A percentile compares a stretch with the other conserved stretches of the same genome.
Conservation (phyloP, 1,284 basidiomycete species). For the Pascua guehoae region DNA sequence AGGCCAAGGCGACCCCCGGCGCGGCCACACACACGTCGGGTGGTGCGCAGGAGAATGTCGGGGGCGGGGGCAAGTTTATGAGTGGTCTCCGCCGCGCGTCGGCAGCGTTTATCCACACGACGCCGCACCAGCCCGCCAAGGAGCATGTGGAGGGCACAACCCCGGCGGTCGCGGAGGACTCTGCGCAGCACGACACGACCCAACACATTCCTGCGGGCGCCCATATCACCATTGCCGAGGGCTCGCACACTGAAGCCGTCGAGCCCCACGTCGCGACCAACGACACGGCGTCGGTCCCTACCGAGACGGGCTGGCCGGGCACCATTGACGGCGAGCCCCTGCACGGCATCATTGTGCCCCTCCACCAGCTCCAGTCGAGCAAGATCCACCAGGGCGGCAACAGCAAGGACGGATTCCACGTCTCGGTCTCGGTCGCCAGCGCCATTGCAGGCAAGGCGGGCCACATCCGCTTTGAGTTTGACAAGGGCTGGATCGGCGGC, state of each 20-base stretch:
- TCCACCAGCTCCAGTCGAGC: constrained; percentile 29
- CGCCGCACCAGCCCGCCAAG: too few species aligned
- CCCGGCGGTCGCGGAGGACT: too few species aligned
- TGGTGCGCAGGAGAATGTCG: constrained; percentile 9
- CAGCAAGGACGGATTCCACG: constrained; percentile 2
- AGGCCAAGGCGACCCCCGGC: not conserved
- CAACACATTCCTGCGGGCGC: too few species aligned
- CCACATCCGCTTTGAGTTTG: constrained; percentile 41
- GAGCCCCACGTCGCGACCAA: constrained; percentile 19
- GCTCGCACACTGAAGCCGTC: constrained; percentile 15
- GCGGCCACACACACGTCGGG: too few species aligned
- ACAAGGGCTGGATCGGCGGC: constrained; percentile 45
- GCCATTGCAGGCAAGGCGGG: constrained; percentile 27
- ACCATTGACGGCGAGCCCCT: constrained; percentile 34
- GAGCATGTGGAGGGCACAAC: too few species aligned
- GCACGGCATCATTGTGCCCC: constrained; percentile 27
- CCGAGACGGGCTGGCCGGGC: constrained; percentile 41
- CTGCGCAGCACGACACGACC: too few species aligned
- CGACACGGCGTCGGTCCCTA: constrained; percentile 21
- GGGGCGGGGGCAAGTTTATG: constrained; percentile 29
- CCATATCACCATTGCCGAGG: too few species aligned
- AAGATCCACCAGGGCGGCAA: constrained; percentile 4
- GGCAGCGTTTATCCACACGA: not conserved
- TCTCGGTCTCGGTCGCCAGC: constrained; percentile 4
- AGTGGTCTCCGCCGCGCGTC: constrained; percentile 16